These are phyloP conservation scores for Hippophae rhamnoides DNA, from an alignment of 306 rosid genomes.

Conservation along the genomic window DNA sequence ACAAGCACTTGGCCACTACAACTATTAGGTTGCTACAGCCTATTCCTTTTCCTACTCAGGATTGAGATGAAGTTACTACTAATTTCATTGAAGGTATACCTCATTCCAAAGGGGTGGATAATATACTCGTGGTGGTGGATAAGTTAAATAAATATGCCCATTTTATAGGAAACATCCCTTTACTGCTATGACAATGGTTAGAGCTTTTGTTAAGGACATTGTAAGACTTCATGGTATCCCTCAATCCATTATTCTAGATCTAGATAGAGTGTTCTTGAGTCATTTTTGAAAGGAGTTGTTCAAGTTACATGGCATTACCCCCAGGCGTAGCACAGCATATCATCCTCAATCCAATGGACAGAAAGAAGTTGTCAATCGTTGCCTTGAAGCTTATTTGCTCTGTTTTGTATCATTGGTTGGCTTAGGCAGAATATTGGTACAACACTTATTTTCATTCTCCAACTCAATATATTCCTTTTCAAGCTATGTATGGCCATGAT, in stretches of 20 bases:
- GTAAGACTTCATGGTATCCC: neutral
- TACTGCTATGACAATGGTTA: neutral
- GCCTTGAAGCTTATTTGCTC: neutral
- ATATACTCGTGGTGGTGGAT: no score
- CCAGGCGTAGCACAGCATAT: neutral
- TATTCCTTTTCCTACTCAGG: neutral
- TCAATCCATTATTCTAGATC: neutral
- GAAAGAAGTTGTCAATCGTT: neutral
- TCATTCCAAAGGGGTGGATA: no score
- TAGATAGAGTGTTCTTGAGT: no score
- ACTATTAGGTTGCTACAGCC: neutral
- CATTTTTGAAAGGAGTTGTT: neutral
- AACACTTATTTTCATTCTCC: neutral
- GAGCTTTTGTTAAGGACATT: neutral
- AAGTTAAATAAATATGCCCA: no score
- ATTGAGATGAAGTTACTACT: no score
- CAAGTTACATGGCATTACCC: neutral
- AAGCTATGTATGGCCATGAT: neutral
- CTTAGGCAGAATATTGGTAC: slow-evolving; percentile 5
- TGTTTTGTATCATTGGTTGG: neutral
- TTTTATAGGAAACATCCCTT: no score
- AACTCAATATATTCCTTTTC: neutral
- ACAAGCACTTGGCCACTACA: neutral
- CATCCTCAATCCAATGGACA: neutral
- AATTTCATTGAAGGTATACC: no score